Conservation (phyloP, 192 early-diverging fungal species). For the Entomortierella chlamydospora region DNA sequence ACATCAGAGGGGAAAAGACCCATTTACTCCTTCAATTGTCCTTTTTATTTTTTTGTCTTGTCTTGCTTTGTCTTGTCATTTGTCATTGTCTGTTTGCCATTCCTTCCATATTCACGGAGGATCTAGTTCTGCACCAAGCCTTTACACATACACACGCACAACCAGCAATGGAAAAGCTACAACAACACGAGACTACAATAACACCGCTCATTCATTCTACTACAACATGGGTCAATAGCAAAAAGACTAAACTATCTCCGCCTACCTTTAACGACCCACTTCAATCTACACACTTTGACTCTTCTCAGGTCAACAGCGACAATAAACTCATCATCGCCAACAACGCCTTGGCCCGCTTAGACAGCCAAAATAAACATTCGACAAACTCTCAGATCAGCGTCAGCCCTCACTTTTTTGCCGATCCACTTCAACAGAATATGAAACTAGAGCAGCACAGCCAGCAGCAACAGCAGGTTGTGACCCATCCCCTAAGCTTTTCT, state of each 20-base stretch:
- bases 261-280: constrained; percentile 5
- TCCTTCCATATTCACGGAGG: neutral
- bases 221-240: neutral
- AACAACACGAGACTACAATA: neutral
- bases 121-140: constrained; percentile 30
- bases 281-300: neutral
- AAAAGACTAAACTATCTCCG: neutral
- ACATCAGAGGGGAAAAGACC: too few species aligned
- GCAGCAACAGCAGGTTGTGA: constrained; percentile 9
- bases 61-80: neutral
- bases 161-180: neutral
- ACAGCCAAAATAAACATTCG: too few species aligned
- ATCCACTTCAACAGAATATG: neutral
- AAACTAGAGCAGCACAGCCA: too few species aligned
- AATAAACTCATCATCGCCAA: neutral
- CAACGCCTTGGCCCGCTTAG: too few species aligned
- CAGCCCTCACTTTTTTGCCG: neutral
- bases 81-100: neutral
- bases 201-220: neutral
- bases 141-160: neutral
- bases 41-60: constrained; percentile 6
- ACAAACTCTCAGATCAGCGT: neutral
- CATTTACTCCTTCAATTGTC: neutral
- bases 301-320: neutral
- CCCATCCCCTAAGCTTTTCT: constrained; percentile 18